Evolutionary conservation across 495 filamentous ascomycete genomes (phyloP).

Genomic region (Hypomontagnella monticulosa): DNA sequence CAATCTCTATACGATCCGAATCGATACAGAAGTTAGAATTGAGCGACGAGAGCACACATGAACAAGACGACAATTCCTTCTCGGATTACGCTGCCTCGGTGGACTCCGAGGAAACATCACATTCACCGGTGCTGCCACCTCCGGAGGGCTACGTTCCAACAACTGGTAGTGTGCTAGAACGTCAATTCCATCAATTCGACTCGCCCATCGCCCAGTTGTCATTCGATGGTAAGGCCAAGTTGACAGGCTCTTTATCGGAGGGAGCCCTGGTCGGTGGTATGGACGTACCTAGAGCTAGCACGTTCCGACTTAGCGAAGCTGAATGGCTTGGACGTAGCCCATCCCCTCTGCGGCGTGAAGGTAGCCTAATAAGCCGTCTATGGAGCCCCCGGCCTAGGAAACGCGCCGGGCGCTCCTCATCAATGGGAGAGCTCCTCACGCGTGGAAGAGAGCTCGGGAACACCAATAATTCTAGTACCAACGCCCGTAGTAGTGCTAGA

Average conservation of each 20-base stretch:
- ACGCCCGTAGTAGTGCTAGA: neutral
- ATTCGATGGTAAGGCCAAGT: constrained; percentile 20
- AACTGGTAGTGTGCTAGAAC: constrained; percentile 50
- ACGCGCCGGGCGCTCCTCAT: constrained; percentile 19
- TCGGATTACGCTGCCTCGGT: constrained; percentile 51
- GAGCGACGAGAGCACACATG: constrained; percentile 10
- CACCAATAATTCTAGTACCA: neutral
- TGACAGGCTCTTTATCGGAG: constrained; percentile 16
- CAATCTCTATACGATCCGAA: constrained; percentile 35
- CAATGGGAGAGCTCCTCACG: constrained; percentile 29
- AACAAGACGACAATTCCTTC: constrained; percentile 39
- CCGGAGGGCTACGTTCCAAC: constrained; percentile 47
- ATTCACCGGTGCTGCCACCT: constrained; percentile 38
- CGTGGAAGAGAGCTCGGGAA: neutral
- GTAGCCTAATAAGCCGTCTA: constrained; percentile 9
- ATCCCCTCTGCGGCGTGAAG: constrained; percentile 37
- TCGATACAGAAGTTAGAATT: constrained; percentile 41
- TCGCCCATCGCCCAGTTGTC: constrained; percentile 36
- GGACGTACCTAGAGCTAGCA: constrained; percentile 13
- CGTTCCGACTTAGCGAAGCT: constrained; percentile 45
- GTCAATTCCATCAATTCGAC: constrained; percentile 43
- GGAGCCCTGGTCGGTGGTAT: constrained; percentile 6
- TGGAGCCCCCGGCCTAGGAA: constrained; percentile 37
- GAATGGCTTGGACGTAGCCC: constrained; percentile 55
- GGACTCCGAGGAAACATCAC: constrained; percentile 39